Conservation (phyloP, 768 basidiomycete genomes). For the Mycena vulgaris region DNA sequence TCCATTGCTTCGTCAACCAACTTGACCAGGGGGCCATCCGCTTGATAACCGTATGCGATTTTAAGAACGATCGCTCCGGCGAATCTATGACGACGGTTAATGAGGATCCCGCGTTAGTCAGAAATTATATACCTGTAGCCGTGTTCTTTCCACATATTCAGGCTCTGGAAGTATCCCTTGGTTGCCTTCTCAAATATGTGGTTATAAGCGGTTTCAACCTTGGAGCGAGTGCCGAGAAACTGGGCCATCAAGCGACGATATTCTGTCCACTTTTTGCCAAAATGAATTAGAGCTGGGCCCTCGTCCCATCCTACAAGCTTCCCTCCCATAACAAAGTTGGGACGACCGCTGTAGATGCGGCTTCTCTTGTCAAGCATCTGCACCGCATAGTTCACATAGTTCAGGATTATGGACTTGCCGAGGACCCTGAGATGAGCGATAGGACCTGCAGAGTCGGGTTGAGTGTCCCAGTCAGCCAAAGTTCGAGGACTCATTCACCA, state of each 20-base stretch:
- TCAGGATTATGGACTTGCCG: constrained; percentile 46
- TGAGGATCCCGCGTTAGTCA: neutral
- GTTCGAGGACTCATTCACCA: neutral
- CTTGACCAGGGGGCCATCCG: constrained; percentile 42
- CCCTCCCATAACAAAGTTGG: constrained; percentile 50
- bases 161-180: constrained; percentile 21
- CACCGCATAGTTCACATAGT: constrained; percentile 43
- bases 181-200: constrained; percentile 34
- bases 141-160: constrained; percentile 36
- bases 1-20: constrained; percentile 45
- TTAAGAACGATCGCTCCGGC: constrained; percentile 45
- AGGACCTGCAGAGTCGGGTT: neutral
- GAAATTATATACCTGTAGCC: constrained; percentile 16
- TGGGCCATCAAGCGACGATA: constrained; percentile 41
- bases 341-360: constrained; percentile 39
- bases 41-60: constrained; percentile 48
- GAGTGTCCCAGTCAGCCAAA: neutral
- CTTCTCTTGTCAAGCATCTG: constrained; percentile 52
- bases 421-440: constrained; percentile 43
- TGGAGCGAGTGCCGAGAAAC: constrained; percentile 41
- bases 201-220: constrained; percentile 34
- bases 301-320: constrained; percentile 41
- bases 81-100: constrained; percentile 34
- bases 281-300: constrained; percentile 34
- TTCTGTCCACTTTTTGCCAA: constrained; percentile 36